Evolutionary conservation across 768 basidiomycete genomes (phyloP), one percentile per base, ranked within the genome.

Genomic region (Tephrocybe sp.): DNA sequence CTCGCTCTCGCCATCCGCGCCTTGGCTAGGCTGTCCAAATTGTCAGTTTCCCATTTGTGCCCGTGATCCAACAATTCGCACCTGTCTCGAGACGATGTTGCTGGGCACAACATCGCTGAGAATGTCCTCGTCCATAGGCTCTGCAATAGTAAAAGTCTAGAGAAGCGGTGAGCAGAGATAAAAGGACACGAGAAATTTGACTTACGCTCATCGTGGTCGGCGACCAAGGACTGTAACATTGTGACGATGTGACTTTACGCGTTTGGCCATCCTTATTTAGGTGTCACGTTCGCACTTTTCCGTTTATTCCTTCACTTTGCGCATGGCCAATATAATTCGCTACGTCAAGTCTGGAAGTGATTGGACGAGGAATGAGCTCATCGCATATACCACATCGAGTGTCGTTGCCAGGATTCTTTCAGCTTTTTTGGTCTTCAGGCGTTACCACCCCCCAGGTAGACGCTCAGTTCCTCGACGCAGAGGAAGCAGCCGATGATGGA

Each of bases 31-130:
- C 76, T 74, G 18, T 18, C 18, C 36, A 37, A 37, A 37, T 35
- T n/a, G 15, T 35, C 5, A 35, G 34, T 16, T 35, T 30, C 28
- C 28, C 28, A 30, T 30, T 30, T 30, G 32, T 34, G 15, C 5
- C 9, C 9, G 9, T 34, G n/a, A n/a, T n/a, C n/a, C n/a, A 7
- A 34, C 5, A 15, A n/a, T 9, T 34, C 76, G 50, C 60, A 87
- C 92, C 74, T 91, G 88, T 61, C 93, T 82, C 47, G 92, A 94
- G 38, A 94, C 86, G 55, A 95, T 92, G 64, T 92, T 91, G 65
- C 86, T 89, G 2, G 93, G 93, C 7, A 96, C 85, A 49, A 95
- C 82, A 65, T 96, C 93, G 60, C 89, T 91, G 53, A 97, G 77
- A 42, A 92, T 86, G 66, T 95, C 93, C 45, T 93, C 92, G 9